phyloP scores from a whole-genome alignment of 495 filamentous ascomycete species.

The Penicillium pancosmium region DNA sequence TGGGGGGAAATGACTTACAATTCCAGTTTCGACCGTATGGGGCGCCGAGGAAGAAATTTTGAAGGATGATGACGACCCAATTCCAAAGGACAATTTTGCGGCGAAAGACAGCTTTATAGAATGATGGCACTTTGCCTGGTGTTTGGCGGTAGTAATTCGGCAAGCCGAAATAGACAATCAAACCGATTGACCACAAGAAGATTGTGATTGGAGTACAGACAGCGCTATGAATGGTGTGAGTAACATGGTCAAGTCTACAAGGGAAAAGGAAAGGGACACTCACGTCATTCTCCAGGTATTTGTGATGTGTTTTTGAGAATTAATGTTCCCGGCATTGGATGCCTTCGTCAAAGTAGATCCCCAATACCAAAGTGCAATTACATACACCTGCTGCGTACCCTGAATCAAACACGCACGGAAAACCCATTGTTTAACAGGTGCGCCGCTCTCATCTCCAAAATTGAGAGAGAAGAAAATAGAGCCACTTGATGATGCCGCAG shows the following conservation, averaged over 20 bases:
- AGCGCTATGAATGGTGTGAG: slow-evolving; percentile 24
- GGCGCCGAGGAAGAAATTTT: slow-evolving; percentile 54
- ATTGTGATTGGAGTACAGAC: slow-evolving; percentile 46
- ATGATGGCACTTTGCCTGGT: slow-evolving; percentile 67
- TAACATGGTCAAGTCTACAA: not conserved
- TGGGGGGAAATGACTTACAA: slow-evolving; percentile 33
- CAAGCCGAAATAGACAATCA: slow-evolving; percentile 47
- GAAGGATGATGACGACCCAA: slow-evolving; percentile 49
- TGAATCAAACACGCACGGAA: slow-evolving; percentile 56
- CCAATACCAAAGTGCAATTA: slow-evolving; percentile 57
- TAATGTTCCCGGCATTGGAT: slow-evolving; percentile 34
- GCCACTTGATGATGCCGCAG: slow-evolving; percentile 51
- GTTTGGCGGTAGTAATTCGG: slow-evolving; percentile 59
- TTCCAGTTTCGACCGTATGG: slow-evolving; percentile 55
- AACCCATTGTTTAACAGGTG: slow-evolving; percentile 53
- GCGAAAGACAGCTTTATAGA: slow-evolving; percentile 50
- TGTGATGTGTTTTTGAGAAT: slow-evolving; percentile 38
- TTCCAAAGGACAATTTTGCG: slow-evolving; percentile 56
- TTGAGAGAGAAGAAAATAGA: slow-evolving; percentile 56
- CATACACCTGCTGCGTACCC: slow-evolving; percentile 53
- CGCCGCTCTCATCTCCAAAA: slow-evolving; percentile 54
- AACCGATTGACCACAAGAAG: slow-evolving; percentile 46
- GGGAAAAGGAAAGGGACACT: slow-evolving; percentile 12
- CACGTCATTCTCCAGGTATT: slow-evolving; percentile 53
- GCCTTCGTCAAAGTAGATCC: slow-evolving; percentile 46